Evolutionary conservation across 257 asterid genomes (phyloP).

Genomic region (Thymus quinquecostatus): DNA sequence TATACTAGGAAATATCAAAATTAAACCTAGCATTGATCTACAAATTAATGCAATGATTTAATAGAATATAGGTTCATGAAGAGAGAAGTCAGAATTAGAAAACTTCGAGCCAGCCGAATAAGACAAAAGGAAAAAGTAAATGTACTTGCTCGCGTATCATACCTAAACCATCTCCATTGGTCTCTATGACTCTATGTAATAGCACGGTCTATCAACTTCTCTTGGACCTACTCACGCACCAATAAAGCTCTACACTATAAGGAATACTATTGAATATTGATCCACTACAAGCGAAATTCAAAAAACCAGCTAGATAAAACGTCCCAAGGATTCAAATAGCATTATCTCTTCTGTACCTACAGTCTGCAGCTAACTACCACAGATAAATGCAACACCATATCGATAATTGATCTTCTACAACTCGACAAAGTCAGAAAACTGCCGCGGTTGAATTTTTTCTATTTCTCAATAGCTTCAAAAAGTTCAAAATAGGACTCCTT

Average conservation of each 20-base stretch:
- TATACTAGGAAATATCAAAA: not conserved
- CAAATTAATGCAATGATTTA: not conserved
- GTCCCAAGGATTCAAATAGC: conserved; percentile 23
- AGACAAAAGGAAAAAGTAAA: not conserved
- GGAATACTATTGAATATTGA: not conserved
- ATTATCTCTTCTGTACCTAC: conserved; percentile 8
- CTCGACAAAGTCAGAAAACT: not conserved
- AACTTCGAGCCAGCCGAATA: not conserved
- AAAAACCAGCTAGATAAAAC: not conserved
- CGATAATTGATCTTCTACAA: conserved; percentile 5
- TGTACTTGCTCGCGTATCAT: not conserved
- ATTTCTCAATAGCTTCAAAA: conserved; percentile 3
- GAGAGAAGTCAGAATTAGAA: conserved; percentile 7
- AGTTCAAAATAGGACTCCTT: not conserved
- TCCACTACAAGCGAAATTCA: not conserved
- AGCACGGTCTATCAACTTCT: not conserved
- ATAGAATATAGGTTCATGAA: not conserved
- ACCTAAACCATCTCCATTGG: not conserved
- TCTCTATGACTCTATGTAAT: not conserved
- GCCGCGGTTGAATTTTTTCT: not conserved
- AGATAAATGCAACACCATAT: not conserved
- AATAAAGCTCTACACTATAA: not conserved
- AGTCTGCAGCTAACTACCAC: conserved; percentile 14
- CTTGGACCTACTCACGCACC: conserved; percentile 4
- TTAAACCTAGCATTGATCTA: not conserved